Evolutionary conservation across 2,329 filamentous ascomycete genomes (phyloP), one percentile per base, ranked within the genome.

Genomic region (Pyrenophora graminea): DNA sequence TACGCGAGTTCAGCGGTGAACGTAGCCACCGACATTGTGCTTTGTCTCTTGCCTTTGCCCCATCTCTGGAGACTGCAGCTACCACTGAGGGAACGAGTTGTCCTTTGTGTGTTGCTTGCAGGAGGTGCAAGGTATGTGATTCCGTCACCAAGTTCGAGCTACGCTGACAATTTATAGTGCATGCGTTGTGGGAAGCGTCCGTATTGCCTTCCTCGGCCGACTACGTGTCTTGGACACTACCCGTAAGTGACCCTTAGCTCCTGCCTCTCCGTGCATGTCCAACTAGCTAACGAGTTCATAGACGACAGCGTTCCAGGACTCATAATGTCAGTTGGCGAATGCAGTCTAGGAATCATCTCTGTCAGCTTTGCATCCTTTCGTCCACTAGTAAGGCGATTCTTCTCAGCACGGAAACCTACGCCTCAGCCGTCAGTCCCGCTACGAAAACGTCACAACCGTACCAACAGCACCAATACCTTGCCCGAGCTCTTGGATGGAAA

Each of bases 341-440:
- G 67, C 42, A 63, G 58, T 36, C 39, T 69, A 2, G 66, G 63
- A 4, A 69, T 69, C 39, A 60, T 66, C 21, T 64, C 61, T 30
- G 61, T 69, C 40, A 66, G 62, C 45, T 63, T 68, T 6, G 62
- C 66, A 13, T 38, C 67, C 27, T 58, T 69, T 39, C 64, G 66
- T 34, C 66, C 67, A 0, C 45, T 68, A 12, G 55, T 49, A 6
- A 49, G 43, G 4, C 54, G 45, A 5, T 17, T 69, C n/a, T 65
- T 63, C 39, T 63, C 66, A 4, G 44, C 39, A 10, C 34, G 17
- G 18, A 33, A 48, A 40, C 17, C 48, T 9, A 13, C 31, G 13
- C 12, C 31, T 42, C 30, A 40, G 25, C 43, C 50, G 10, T 46
- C 41, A 32, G 33, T 39, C 9, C 27, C 40, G 15, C 23, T 21